Conservation (phyloP, 495 filamentous ascomycete genomes). For the Neurospora sp. region DNA sequence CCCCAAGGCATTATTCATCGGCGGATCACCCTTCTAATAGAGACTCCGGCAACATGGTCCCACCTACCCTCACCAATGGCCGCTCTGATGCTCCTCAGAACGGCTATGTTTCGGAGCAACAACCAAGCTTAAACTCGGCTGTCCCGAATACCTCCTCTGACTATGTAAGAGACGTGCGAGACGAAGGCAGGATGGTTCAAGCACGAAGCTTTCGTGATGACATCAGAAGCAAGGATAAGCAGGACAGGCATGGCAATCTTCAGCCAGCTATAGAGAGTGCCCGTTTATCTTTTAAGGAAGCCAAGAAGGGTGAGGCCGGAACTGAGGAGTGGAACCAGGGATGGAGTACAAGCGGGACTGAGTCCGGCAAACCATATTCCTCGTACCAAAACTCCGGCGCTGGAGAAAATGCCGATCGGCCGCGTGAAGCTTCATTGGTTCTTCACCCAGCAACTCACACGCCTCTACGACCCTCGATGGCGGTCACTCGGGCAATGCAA, state of each 20-base stretch:
- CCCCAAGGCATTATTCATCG: neutral
- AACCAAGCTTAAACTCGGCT: neutral
- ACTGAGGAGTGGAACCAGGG: neutral
- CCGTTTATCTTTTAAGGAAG: neutral
- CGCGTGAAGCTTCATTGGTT: neutral
- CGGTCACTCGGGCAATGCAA: neutral
- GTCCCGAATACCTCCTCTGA: neutral
- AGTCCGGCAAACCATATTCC: neutral
- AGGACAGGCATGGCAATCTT: neutral
- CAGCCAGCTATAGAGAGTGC: neutral
- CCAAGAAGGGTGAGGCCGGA: neutral
- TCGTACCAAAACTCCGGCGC: neutral
- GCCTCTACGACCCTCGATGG: neutral
- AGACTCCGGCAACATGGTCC: neutral
- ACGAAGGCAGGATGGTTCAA: neutral
- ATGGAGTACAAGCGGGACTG: neutral
- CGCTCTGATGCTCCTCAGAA: neutral
- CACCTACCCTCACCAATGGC: neutral
- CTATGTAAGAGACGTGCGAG: neutral
- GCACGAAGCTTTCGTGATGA: neutral
- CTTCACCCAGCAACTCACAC: neutral
- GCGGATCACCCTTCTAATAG: neutral
- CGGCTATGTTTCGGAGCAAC: neutral
- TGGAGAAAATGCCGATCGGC: neutral
- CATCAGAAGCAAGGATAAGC: neutral